Evolutionary conservation across 1,284 basidiomycete species (phyloP), one percentile per base, ranked within the genome.

Genomic region (Bondarzewia mesenterica): DNA sequence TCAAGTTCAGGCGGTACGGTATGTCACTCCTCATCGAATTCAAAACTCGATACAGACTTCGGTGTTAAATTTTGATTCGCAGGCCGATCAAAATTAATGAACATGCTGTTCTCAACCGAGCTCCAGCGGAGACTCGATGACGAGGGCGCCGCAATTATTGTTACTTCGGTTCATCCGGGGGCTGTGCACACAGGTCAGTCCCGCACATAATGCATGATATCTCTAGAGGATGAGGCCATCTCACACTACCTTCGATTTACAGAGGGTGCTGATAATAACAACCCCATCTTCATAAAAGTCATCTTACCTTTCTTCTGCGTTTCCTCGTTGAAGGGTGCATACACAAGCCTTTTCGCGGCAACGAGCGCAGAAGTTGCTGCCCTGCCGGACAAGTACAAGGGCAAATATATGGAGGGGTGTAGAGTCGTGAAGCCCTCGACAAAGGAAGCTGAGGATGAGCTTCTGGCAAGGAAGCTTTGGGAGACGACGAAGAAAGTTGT

Each of bases 341-440:
- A 69, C 50, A 70, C 66, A 10, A 63, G 72, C 1, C 65, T 68
- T 23, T 70, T 78, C 49, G 76, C 74, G 3, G 75, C 75, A 0
- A 72, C 67, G 2, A 69, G 71, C 5, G 63, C 70, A 0, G 56
- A 62, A 1, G 59, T 75, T 1, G 57, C 54, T 5, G 58, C 62
- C 3, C 54, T 72, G n/a, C 52, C 62, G 14, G 62, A 67, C 16
- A 66, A 63, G 45, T 78, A 72, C 54, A 69, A 65, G 45, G 75
- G 74, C 1, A 63, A 60, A n/a, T 77, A 72, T 56, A 52, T 79
- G 6, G 52, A 59, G 29, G 70, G 73, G 7, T 62, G 67, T 3
- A 57, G 54, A 32, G 47, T 75, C 1, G 49, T 41, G 3, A 46
- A 53, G 8, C 51, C 62, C 1, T 51, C 53, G 1, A 59, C 59